phyloP scores from a whole-genome alignment of 2,329 filamentous ascomycete species.

The Sclerotiophoma versabilis region DNA sequence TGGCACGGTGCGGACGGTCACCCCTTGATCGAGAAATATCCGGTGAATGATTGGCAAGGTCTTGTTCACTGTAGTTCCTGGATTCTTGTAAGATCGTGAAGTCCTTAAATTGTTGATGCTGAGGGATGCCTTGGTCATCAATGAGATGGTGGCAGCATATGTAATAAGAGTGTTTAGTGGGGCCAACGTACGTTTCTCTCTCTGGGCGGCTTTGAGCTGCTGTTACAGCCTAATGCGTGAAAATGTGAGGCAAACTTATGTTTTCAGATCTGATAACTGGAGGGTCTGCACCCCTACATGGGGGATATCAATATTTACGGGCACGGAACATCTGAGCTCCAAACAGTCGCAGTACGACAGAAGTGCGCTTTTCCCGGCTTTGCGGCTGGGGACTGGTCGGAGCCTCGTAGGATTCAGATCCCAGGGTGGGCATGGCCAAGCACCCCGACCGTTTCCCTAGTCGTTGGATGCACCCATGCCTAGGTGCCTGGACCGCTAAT shows the following conservation, averaged over 20 bases:
- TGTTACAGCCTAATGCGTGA: conserved; percentile 14
- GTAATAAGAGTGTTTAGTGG: conserved; percentile 35
- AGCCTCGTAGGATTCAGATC: conserved; percentile 49
- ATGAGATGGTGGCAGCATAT: conserved; percentile 39
- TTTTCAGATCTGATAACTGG: conserved; percentile 35
- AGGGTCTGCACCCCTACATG: conserved; percentile 46
- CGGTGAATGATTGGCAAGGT: conserved; percentile 39
- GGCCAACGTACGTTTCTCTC: conserved; percentile 45
- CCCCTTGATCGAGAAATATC: conserved; percentile 40
- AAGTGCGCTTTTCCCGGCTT: conserved; percentile 45
- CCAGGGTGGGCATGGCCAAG: conserved; percentile 43
- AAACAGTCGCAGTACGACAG: conserved; percentile 37
- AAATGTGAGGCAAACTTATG: conserved; percentile 43
- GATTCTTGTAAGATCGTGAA: conserved; percentile 46
- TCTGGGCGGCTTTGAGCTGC: conserved; percentile 17
- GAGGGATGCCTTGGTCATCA: conserved; percentile 46
- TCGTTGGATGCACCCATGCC: conserved; percentile 35
- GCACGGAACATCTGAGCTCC: conserved; percentile 42
- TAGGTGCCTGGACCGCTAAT: conserved; percentile 36
- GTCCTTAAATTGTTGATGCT: conserved; percentile 37
- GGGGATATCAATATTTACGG: conserved; percentile 44
- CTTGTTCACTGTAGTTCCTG: conserved; percentile 42
- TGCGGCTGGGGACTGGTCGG: conserved; percentile 47
- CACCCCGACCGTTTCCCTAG: conserved; percentile 48
- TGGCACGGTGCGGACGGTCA: conserved; percentile 43